Base-by-base conservation (phyloP, 495 filamentous ascomycete genomes). In the Hamigera avellanea region DNA sequence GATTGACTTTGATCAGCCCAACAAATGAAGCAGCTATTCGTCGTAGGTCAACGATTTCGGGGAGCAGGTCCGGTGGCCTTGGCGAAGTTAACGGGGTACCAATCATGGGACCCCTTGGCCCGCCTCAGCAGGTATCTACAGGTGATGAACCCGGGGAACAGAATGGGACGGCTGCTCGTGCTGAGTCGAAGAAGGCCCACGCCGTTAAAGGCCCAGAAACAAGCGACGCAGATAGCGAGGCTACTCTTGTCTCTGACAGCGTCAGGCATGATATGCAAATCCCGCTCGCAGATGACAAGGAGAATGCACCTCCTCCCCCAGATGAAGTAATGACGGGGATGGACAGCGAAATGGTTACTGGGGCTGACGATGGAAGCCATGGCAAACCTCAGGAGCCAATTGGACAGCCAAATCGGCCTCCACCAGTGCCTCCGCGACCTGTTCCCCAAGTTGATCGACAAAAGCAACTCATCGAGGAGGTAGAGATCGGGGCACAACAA, bases 401-500 rank as follows among this genome's bases (percentile, higher is more conserved):
- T 18, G 38, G 43, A 26, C 41, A 44, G 29, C 40, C 65, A 31
- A 44, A 39, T 36, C 45, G 53, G 21, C 62, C 67, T 23, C 62
- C 65, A 3, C 66, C 64, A 30, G 58, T 70, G 25, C 70, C 70
- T 18, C 70, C 67, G 25, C 57, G 69, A 35, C 63, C 61, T 35
- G 44, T 49, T 15, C 35, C 49, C 10, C 46, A 57, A 40, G 33
- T 46, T n/a, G 58, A 65, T 30, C 42, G 44, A 0, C 52, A 64
- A 37, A 60, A 56, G 36, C 55, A 63, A 15, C 42, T 65, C 34
- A 56, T 57, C 9, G 70, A 76, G 26, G 73, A 80, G 35, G 54
- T 78, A 0, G 75, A 80, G 53, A 66, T 76, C 45, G 69, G 72
- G 14, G 69, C 75, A 16, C 75, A 88, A 50, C 89, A 95, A 62